Percentiles rank a stretch among this genome's conserved stretches.
These are phyloP conservation scores for Chlamydomonas eustigma DNA, from an alignment of 139 green algal species.

Conservation along the genomic window DNA sequence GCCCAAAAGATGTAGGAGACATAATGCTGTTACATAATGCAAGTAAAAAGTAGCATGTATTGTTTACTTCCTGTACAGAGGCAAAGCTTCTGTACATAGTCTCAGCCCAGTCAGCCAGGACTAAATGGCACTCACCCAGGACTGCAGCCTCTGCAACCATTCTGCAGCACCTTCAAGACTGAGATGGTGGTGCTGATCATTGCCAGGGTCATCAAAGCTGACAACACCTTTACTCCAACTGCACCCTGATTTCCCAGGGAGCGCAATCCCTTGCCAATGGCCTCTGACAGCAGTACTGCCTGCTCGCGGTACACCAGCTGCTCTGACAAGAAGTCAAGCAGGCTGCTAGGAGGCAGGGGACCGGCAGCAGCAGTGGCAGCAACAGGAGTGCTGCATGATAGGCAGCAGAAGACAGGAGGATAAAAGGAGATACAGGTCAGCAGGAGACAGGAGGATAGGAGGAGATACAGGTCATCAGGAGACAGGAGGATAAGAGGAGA, in stretches of 20 bases:
- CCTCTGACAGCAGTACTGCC: slow-evolving; percentile 23
- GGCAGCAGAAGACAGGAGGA: background rate
- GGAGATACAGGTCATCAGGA: too few relatives aligned
- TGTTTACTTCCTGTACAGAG: too few relatives aligned
- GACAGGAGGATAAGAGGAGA: background rate
- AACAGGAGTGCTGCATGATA: background rate
- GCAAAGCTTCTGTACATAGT: background rate
- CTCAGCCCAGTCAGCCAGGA: too few relatives aligned
- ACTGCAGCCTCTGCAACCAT: background rate
- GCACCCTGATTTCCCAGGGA: slow-evolving; percentile 6
- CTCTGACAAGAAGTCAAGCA: slow-evolving; percentile 7
- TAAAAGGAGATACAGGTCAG: background rate
- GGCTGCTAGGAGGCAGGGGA: background rate
- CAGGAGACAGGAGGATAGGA: background rate
- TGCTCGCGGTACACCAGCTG: slow-evolving; percentile 33
- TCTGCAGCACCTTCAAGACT: slow-evolving; percentile 1
- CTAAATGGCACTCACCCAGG: too few relatives aligned
- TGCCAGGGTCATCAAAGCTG: slow-evolving; percentile 13
- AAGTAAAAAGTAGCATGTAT: too few relatives aligned
- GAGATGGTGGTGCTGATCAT: slow-evolving; percentile 6
- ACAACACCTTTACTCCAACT: slow-evolving; percentile 10
- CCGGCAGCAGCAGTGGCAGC: too few relatives aligned
- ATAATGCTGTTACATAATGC: too few relatives aligned
- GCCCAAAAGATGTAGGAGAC: too few relatives aligned
- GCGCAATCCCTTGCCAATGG: slow-evolving; percentile 19